Percentiles rank a stretch among this genome's conserved stretches.
These are phyloP conservation scores for Niveomyces coronatus DNA, from an alignment of 2,329 filamentous ascomycete genomes.

Conservation along the genomic window DNA sequence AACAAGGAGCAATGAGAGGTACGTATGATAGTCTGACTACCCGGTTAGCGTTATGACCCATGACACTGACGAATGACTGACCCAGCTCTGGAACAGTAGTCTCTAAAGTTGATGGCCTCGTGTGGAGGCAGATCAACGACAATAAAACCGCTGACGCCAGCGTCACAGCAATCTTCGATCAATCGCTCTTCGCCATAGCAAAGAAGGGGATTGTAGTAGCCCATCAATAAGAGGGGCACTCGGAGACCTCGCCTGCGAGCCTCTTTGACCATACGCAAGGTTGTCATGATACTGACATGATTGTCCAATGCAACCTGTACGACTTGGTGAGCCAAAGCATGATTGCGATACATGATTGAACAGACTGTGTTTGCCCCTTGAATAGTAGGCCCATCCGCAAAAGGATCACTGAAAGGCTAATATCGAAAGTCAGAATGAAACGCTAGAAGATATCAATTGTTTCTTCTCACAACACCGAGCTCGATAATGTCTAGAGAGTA, in stretches of 20 bases:
- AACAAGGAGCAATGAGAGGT: constrained; percentile 85
- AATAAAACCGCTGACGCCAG: constrained; percentile 92
- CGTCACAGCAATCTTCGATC: constrained; percentile 70
- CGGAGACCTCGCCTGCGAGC: constrained; percentile 68
- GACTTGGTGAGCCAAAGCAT: background rate
- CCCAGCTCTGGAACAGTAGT: constrained; percentile 62
- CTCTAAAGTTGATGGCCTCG: constrained; percentile 86
- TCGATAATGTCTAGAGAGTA: constrained; percentile 86
- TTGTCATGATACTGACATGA: constrained; percentile 71
- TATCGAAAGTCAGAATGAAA: too few relatives aligned
- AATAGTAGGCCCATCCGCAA: constrained; percentile 94
- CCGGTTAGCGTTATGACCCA: too few relatives aligned
- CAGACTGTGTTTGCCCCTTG: constrained; percentile 83
- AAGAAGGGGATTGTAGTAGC: constrained; percentile 95
- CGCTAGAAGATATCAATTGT: too few relatives aligned
- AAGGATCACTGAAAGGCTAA: constrained; percentile 98
- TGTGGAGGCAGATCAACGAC: constrained; percentile 92
- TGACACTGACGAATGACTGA: too few relatives aligned
- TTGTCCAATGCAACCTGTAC: constrained; percentile 63
- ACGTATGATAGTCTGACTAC: constrained; percentile 93
- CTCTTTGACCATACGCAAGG: constrained; percentile 73
- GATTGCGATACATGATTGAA: too few relatives aligned
- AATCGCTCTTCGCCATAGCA: constrained; percentile 90
- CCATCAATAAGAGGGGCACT: constrained; percentile 87
- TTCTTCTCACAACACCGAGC: constrained; percentile 79